phyloP scores from a whole-genome alignment of 352 stramenopile genomes.

The Pythium coloratum region DNA sequence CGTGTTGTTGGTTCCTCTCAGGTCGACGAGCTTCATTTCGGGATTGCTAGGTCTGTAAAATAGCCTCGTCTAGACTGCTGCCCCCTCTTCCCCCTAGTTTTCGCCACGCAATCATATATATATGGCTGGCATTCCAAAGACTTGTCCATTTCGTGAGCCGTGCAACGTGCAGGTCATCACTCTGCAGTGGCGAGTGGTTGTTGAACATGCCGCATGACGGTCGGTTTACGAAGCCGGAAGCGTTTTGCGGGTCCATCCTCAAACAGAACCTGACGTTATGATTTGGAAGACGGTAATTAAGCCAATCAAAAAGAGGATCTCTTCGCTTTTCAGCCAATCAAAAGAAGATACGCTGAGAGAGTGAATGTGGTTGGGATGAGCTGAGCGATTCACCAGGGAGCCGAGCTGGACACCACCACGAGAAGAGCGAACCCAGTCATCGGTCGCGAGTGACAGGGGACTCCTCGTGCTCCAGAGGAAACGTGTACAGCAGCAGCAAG shows the following conservation, averaged over 20 bases:
- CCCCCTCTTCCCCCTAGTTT: not conserved
- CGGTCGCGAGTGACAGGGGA: not conserved
- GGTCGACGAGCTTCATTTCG: constrained; percentile 32
- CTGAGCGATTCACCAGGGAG: constrained; percentile 13
- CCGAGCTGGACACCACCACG: not conserved
- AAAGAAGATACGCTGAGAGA: constrained; percentile 1
- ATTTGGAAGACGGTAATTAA: constrained; percentile 8
- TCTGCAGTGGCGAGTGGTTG: not conserved
- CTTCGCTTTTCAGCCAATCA: constrained; percentile 21
- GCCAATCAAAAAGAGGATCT: constrained; percentile 12
- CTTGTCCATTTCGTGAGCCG: not conserved
- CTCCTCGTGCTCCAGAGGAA: not conserved
- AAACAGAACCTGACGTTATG: constrained; percentile 21
- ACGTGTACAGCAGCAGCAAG: not conserved
- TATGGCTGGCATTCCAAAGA: not conserved
- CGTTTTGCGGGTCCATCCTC: constrained; percentile 12
- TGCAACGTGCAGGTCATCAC: not conserved
- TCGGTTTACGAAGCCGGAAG: not conserved
- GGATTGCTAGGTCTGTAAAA: constrained; percentile 29
- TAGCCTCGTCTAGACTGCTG: constrained; percentile 8
- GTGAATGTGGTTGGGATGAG: constrained; percentile 28
- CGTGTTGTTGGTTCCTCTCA: not conserved
- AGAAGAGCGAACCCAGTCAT: constrained; percentile 5
- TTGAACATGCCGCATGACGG: constrained; percentile 4
- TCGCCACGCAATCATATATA: constrained; percentile 8